phyloP scores from a whole-genome alignment of 2,329 filamentous ascomycete genomes.

The Apiospora marii region DNA sequence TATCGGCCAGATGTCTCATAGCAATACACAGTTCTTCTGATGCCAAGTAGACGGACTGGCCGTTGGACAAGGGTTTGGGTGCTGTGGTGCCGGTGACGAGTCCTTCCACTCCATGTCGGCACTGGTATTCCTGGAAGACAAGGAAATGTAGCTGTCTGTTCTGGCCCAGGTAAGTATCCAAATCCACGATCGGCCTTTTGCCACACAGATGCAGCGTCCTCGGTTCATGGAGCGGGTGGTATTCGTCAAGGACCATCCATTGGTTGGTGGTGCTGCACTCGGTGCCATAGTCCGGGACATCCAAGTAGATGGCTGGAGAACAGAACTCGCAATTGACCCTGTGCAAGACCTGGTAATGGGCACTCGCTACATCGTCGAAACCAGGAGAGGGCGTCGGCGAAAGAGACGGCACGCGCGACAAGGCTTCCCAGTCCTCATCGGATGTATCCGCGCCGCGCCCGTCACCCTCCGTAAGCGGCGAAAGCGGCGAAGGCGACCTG shows the following conservation, averaged over 20 bases:
- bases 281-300: not conserved
- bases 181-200: not conserved
- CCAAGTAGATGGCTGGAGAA: not conserved
- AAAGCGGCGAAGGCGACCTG: not conserved
- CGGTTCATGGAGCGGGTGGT: not conserved
- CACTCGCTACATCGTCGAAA: not conserved
- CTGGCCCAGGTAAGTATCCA: not conserved
- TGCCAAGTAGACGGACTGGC: not conserved
- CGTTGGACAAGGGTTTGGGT: not conserved
- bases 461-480: not conserved
- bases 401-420: not conserved
- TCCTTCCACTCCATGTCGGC: not conserved
- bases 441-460: not conserved
- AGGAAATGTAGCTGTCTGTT: not conserved
- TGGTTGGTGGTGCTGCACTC: constrained; percentile 2
- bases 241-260: constrained; percentile 8
- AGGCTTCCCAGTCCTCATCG: not conserved
- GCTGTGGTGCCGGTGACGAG: not conserved
- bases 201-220: not conserved
- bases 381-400: not conserved
- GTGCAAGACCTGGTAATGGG: not conserved
- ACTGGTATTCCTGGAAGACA: not conserved
- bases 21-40: not conserved
- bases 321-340: not conserved
- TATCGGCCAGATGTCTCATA: not conserved